Evolutionary conservation across 306 rosid genomes (phyloP), one percentile per base, ranked within the genome.

Genomic region (Parietaria judaica): DNA sequence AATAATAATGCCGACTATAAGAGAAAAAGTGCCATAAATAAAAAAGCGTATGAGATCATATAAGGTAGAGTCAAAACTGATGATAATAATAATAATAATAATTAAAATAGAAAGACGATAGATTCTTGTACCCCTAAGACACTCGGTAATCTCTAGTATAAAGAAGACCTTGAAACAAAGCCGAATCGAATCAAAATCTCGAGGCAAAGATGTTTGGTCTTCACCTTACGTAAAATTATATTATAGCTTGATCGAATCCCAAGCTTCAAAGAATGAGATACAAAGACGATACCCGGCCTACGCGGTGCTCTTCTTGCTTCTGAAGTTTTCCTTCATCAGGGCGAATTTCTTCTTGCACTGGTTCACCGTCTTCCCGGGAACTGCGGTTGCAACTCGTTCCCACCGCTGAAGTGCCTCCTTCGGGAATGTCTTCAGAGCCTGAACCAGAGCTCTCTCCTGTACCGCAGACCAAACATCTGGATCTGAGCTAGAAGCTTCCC

Each of bases 321-420:
- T 84, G 70, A 94, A 88, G 74, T 36, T 88, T 82, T 94, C 99
- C 89, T 83, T 94, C 83, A 94, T 66, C 74, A 65, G 8, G 0
- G 94, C n/a, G 68, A 88, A 82, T 49, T 94, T 86, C 61, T 89
- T 94, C 97, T 84, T 94, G 84, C 97, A 94, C 67, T 88, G 95
- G 66, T 72, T 86, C 81, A 94, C 64, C 11, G 84, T 82, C 79
- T 88, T 94, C 66, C 97, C 99, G 0, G 97, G 99, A 46, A 94
- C 95, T 38, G 99, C 94, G 7, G 99, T 64, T 1, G 99, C 87
- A 43, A 94, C 95, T 37, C 97, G 79, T 71, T 94, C 97, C 99
- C 99, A 88, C 39, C 99, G 81, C 70, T 94, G 97, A 58, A 51
- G 76, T 47, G 86, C 73, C 54, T 88, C 99, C 78, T 86, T 94